A percentile compares a stretch with the other conserved stretches of the same genome.
phyloP scores from a whole-genome alignment of 164 flowering plant species.

The Warburgia ugandensis region DNA sequence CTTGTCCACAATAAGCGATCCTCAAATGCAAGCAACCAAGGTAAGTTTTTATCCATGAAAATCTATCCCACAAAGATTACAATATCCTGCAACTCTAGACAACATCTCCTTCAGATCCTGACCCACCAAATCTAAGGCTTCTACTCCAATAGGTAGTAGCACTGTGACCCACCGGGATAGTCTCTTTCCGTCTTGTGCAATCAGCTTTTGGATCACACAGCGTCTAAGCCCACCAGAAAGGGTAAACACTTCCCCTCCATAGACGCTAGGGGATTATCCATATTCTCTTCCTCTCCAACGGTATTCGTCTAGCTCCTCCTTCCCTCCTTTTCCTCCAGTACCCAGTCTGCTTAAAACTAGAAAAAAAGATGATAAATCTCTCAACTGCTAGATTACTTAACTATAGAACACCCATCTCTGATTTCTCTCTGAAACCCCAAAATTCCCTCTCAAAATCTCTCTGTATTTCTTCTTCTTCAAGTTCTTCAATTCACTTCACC shows the following conservation, averaged over 20 bases:
- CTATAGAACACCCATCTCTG: constrained; percentile 17
- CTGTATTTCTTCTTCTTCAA: constrained; percentile 16
- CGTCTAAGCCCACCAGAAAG: not conserved
- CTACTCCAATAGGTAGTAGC: no score
- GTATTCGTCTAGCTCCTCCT: not conserved
- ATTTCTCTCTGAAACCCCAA: constrained; percentile 4
- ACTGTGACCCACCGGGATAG: no score
- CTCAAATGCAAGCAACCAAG: no score
- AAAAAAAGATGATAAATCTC: not conserved
- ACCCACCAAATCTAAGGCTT: no score
- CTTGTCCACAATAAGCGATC: no score
- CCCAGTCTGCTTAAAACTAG: no score
- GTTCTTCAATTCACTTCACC: constrained; percentile 10
- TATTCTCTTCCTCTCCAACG: not conserved
- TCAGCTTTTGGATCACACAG: no score
- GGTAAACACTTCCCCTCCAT: not conserved
- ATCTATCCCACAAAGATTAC: no score
- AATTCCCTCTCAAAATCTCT: constrained; percentile 26
- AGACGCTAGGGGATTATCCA: not conserved
- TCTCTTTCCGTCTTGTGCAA: no score
- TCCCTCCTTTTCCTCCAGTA: not conserved
- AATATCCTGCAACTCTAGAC: no score
- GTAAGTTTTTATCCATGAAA: no score
- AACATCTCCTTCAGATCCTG: no score
- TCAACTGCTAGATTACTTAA: not conserved